Evolutionary conservation across 169 alveolate genomes (phyloP).

Genomic region (Plasmodium cynomolgi): DNA sequence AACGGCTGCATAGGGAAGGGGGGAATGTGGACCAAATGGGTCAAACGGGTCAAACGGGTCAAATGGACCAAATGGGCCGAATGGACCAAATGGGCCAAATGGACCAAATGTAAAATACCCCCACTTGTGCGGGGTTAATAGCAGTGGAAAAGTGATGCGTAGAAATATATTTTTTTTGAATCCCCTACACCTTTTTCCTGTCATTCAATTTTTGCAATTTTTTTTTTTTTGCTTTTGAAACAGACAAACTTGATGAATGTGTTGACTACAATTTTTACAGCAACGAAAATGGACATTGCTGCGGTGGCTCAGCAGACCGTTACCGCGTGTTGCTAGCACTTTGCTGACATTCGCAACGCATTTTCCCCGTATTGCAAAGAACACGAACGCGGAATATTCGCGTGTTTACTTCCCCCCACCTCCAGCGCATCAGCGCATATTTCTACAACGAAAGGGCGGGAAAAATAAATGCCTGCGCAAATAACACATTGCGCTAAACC

Average conservation of each 20-base stretch:
- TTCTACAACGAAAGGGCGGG: conserved; percentile 14
- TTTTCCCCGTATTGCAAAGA: background rate
- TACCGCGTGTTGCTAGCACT: background rate
- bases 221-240: background rate
- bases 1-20: background rate
- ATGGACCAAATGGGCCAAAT: background rate
- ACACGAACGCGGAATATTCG: background rate
- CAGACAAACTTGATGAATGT: background rate
- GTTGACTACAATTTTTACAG: conserved; percentile 11
- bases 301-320: background rate
- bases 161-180: background rate
- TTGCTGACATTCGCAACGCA: background rate
- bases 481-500: conserved; percentile 8
- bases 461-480: conserved; percentile 12
- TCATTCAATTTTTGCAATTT: background rate
- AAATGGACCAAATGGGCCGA: background rate
- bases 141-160: background rate
- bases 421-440: background rate
- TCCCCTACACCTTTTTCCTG: background rate
- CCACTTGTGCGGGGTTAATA: background rate
- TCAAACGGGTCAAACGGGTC: too few species aligned
- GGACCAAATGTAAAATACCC: background rate
- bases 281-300: background rate
- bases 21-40: too few species aligned
- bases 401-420: background rate